A percentile compares a stretch with the other conserved stretches of the same genome.
Evolutionary conservation across 352 stramenopile species (phyloP).

Genomic region (Phytophthora cactorum): DNA sequence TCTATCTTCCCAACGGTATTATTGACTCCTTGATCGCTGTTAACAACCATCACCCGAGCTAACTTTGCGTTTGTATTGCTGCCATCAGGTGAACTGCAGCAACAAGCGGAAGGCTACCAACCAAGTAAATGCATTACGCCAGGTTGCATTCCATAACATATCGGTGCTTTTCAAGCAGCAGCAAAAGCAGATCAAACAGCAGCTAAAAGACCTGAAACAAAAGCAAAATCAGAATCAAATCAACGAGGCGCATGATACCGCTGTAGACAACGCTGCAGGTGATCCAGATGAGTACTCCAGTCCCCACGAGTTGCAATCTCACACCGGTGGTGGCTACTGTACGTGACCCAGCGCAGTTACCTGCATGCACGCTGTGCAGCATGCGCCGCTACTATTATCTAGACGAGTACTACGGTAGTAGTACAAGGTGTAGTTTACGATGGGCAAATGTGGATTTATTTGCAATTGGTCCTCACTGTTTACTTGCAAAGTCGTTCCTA

Average conservation of each 20-base stretch:
- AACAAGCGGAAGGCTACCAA: slow-evolving; percentile 68
- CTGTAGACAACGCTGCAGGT: background rate
- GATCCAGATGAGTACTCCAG: slow-evolving; percentile 4
- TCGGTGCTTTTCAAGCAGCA: slow-evolving; percentile 55
- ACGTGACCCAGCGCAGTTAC: slow-evolving; percentile 7
- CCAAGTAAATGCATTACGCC: slow-evolving; percentile 69
- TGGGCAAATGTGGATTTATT: background rate
- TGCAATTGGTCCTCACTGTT: background rate
- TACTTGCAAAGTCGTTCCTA: background rate
- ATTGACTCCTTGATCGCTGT: background rate
- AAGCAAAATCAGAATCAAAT: slow-evolving; percentile 22
- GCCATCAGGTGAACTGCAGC: slow-evolving; percentile 72
- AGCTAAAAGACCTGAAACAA: slow-evolving; percentile 26
- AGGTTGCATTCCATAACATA: slow-evolving; percentile 72
- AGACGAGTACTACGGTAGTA: background rate
- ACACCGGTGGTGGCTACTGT: background rate
- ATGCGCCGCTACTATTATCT: background rate
- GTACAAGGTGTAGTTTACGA: background rate
- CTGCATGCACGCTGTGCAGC: background rate
- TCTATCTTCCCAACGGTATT: slow-evolving; percentile 94
- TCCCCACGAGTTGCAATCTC: background rate
- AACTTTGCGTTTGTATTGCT: slow-evolving; percentile 6
- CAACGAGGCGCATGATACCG: background rate
- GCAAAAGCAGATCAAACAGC: slow-evolving; percentile 36
- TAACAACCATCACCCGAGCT: background rate